Percentiles rank a stretch among this genome's conserved stretches.
phyloP scores from a whole-genome alignment of 768 basidiomycete species.

The Filobasidium wieringae region DNA sequence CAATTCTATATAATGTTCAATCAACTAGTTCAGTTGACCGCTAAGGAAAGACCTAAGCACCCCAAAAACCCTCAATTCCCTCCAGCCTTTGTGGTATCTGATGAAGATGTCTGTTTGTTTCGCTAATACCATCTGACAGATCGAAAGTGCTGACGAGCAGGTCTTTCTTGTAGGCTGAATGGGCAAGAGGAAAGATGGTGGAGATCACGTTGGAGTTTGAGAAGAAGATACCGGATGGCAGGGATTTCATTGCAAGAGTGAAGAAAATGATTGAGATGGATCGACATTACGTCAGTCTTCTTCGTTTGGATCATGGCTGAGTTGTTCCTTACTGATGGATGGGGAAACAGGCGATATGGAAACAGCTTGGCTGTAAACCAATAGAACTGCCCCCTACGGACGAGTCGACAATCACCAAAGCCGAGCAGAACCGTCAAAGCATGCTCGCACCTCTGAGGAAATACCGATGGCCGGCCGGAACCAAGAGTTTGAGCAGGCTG shows the following conservation, averaged over 20 bases:
- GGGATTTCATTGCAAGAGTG: conserved; percentile 5
- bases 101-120: conserved; percentile 6
- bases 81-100: background rate
- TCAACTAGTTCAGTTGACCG: conserved; percentile 2
- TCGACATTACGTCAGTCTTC: conserved; percentile 9
- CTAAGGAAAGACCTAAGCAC: conserved; percentile 10
- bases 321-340: background rate
- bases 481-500: conserved; percentile 5
- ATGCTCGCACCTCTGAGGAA: conserved; percentile 7
- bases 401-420: background rate
- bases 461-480: conserved; percentile 7
- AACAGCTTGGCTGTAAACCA: background rate
- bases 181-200: conserved; percentile 7
- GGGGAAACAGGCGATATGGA: conserved; percentile 15
- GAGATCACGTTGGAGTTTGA: conserved; percentile 4
- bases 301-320: background rate
- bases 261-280: conserved; percentile 5
- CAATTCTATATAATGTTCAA: conserved; percentile 9
- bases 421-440: conserved; percentile 1
- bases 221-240: conserved; percentile 8
- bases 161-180: conserved; percentile 3
- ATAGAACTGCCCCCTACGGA: conserved; percentile 2
- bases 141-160: background rate
- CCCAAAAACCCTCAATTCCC: conserved; percentile 9
- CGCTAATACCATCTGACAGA: background rate